phyloP scores from a whole-genome alignment of 75 land plant species.

The Isoetes taiwanensis region DNA sequence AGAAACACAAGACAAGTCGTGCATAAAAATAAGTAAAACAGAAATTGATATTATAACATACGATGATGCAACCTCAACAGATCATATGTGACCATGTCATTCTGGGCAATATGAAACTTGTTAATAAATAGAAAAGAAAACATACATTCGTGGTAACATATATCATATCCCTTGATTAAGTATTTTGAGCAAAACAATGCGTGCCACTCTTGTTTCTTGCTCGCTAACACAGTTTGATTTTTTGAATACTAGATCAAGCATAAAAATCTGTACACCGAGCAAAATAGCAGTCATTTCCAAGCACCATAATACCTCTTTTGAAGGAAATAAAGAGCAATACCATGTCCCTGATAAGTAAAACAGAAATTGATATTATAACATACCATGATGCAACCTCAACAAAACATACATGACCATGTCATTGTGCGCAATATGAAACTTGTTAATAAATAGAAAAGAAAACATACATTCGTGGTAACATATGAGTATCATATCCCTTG shows the following conservation, averaged over 20 bases:
- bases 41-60: background rate
- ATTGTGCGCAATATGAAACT: background rate
- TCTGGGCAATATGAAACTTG: background rate
- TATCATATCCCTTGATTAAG: conserved; percentile 50
- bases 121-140: background rate
- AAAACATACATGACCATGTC: background rate
- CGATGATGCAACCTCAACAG: background rate
- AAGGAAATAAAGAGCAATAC: no score
- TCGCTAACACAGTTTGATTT: conserved; percentile 14
- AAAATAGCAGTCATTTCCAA: no score
- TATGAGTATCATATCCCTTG: conserved; percentile 54
- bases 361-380: background rate
- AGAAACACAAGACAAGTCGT: no score
- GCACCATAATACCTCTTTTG: no score
- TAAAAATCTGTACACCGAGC: conserved; percentile 73
- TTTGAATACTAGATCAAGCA: conserved; percentile 79
- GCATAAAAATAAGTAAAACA: background rate
- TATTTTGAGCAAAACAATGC: conserved; percentile 68
- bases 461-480: conserved; percentile 76
- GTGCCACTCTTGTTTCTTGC: conserved; percentile 59
- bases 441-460: background rate
- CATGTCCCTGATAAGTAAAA: background rate
- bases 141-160: conserved; percentile 83
- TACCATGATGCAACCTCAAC: background rate
- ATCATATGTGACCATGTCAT: background rate